Conservation (phyloP, 2,329 filamentous ascomycete genomes). For the Thielaviopsis punctulata region DNA sequence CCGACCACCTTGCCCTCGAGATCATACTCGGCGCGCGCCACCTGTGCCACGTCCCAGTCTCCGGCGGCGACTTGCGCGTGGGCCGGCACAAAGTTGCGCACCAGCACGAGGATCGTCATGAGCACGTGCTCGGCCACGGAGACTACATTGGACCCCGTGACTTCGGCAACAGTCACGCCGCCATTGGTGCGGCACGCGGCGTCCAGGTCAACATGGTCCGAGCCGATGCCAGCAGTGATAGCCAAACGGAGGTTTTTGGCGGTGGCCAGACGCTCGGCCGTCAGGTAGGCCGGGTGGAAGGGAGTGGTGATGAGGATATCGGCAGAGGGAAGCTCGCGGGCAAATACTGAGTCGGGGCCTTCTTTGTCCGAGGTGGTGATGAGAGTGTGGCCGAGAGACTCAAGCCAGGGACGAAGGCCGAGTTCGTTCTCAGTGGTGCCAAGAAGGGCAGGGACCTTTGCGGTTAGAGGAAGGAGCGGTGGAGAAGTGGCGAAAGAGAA, state of each 20-base stretch:
- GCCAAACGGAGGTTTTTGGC: constrained; percentile 98
- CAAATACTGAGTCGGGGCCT: constrained; percentile 78
- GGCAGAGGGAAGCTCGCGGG: constrained; percentile 88
- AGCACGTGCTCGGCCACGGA: constrained; percentile 97
- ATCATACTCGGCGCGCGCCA: constrained; percentile 97
- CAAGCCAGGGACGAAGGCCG: constrained; percentile 90
- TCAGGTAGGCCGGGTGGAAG: constrained; percentile 98
- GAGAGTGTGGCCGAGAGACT: constrained; percentile 89
- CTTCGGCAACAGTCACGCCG: constrained; percentile 90
- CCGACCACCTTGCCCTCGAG: constrained; percentile 95
- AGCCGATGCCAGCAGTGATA: constrained; percentile 92
- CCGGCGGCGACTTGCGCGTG: constrained; percentile 83
- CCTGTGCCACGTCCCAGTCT: constrained; percentile 89
- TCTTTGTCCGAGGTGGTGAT: constrained; percentile 98
- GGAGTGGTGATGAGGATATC: constrained; percentile 99
- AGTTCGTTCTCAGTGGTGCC: constrained; percentile 98
- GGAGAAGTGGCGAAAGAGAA: not conserved
- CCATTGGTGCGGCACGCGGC: constrained; percentile 97
- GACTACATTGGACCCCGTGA: constrained; percentile 95
- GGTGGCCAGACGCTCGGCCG: constrained; percentile 85
- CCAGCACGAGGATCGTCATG: constrained; percentile 92
- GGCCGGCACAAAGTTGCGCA: constrained; percentile 96
- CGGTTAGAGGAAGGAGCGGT: not conserved
- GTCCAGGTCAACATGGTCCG: constrained; percentile 93
- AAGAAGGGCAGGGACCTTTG: constrained; percentile 58